Percentiles rank a stretch among this genome's conserved stretches.
phyloP scores from a whole-genome alignment of 169 alveolate species.

The Plasmodium coatneyi region DNA sequence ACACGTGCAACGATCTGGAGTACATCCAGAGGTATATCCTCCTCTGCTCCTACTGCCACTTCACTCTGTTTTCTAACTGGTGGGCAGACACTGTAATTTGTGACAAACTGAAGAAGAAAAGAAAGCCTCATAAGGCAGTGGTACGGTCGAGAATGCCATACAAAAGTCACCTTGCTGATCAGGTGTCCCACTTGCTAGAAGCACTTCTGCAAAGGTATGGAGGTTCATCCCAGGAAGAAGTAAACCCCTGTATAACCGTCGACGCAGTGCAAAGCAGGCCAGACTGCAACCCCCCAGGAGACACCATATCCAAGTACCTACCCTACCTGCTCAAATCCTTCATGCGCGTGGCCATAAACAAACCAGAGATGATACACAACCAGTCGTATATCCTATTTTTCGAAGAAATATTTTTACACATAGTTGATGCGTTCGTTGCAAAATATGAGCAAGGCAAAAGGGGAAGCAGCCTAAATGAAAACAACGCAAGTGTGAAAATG shows the following conservation, averaged over 20 bases:
- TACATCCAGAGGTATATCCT: not conserved
- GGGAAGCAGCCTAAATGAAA: not conserved
- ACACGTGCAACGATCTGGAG: not conserved
- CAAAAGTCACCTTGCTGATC: conserved; percentile 27
- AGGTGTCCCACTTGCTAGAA: conserved; percentile 34
- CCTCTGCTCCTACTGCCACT: conserved; percentile 41
- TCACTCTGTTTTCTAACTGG: conserved; percentile 39
- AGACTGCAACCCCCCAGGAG: not conserved
- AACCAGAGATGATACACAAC: not conserved
- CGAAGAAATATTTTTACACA: not conserved
- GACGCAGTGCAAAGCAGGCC: not conserved
- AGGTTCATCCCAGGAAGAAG: not conserved
- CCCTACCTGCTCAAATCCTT: conserved; percentile 42
- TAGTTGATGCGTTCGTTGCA: conserved; percentile 14
- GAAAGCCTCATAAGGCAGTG: conserved; percentile 9
- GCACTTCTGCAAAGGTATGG: not conserved
- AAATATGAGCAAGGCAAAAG: not conserved
- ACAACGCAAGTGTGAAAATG: not conserved
- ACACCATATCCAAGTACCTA: not conserved
- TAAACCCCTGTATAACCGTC: not conserved
- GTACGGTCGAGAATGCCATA: conserved; percentile 22
- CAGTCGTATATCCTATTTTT: not conserved
- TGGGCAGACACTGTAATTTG: conserved; percentile 51
- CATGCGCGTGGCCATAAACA: conserved; percentile 7
- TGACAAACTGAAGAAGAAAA: conserved; percentile 19